These are phyloP conservation scores for Penicillium sp. DNA, from an alignment of 2,329 filamentous ascomycete species.

Conservation along the genomic window DNA sequence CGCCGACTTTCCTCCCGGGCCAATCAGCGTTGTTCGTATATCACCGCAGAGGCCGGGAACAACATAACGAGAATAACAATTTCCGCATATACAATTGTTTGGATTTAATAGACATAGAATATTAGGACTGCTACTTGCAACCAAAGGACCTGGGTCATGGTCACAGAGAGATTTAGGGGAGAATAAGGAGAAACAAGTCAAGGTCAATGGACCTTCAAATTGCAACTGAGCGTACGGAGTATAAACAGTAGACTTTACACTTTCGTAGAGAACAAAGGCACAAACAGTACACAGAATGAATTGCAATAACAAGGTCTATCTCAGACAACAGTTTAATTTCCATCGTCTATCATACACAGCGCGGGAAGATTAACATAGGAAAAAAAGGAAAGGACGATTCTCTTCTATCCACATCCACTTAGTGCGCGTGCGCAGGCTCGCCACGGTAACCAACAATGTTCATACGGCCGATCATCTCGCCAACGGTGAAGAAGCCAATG, in stretches of 20 bases:
- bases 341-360: conserved; percentile 49
- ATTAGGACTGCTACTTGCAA: background rate
- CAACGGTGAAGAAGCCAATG: conserved; percentile 94
- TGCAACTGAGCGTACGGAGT: background rate
- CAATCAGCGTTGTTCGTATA: conserved; percentile 29
- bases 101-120: background rate
- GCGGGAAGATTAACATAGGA: conserved; percentile 30
- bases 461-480: conserved; percentile 92
- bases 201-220: background rate
- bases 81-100: background rate
- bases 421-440: conserved; percentile 52
- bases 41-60: background rate
- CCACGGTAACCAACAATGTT: conserved; percentile 93
- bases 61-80: background rate
- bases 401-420: conserved; percentile 24
- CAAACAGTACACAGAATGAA: conserved; percentile 10
- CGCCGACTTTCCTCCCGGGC: conserved; percentile 27
- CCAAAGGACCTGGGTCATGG: background rate
- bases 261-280: conserved; percentile 1
- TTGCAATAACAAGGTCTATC: conserved; percentile 25
- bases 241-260: background rate
- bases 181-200: background rate
- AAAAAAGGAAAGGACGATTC: conserved; percentile 30
- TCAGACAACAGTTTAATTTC: conserved; percentile 45
- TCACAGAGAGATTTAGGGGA: background rate